Conservation (phyloP, 371 early-diverging fungal genomes). For the Dinochytrium kinnereticum region DNA sequence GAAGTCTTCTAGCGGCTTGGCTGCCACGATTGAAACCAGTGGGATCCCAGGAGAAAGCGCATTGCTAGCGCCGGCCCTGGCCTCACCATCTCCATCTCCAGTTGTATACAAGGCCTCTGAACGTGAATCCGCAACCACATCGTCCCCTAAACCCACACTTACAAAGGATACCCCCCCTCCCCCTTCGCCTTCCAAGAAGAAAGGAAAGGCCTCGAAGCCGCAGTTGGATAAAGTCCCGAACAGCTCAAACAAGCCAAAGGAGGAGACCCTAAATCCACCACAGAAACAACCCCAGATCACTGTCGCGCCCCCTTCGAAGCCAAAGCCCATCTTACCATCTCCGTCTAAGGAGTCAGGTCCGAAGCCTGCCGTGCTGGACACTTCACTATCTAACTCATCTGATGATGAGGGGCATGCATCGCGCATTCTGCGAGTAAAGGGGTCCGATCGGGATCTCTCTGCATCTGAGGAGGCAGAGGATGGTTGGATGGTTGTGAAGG, state of each 20-base stretch:
- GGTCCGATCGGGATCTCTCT: slow-evolving; percentile 7
- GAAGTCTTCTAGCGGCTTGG: not conserved
- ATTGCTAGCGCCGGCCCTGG: too few relatives aligned
- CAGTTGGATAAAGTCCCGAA: too few relatives aligned
- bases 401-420: not conserved
- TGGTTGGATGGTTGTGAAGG: slow-evolving; percentile 36
- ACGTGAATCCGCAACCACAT: not conserved
- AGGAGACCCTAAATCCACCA: not conserved
- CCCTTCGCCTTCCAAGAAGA: not conserved
- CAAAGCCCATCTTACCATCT: not conserved
- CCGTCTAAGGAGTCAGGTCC: not conserved
- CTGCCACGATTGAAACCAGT: too few relatives aligned
- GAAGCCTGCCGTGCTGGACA: not conserved
- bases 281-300: too few relatives aligned
- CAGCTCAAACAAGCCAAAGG: too few relatives aligned
- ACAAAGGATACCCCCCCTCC: not conserved
- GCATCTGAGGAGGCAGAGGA: slow-evolving; percentile 29
- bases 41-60: too few relatives aligned
- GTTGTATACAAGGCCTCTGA: too few relatives aligned
- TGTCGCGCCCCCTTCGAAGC: not conserved
- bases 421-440: not conserved
- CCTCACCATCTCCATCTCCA: too few relatives aligned
- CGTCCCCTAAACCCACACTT: not conserved
- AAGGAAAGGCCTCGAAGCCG: not conserved
- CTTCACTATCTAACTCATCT: not conserved